Base-by-base conservation (phyloP, 139 green algal species). In the Auxenochlorella pyrenoidosa region DNA sequence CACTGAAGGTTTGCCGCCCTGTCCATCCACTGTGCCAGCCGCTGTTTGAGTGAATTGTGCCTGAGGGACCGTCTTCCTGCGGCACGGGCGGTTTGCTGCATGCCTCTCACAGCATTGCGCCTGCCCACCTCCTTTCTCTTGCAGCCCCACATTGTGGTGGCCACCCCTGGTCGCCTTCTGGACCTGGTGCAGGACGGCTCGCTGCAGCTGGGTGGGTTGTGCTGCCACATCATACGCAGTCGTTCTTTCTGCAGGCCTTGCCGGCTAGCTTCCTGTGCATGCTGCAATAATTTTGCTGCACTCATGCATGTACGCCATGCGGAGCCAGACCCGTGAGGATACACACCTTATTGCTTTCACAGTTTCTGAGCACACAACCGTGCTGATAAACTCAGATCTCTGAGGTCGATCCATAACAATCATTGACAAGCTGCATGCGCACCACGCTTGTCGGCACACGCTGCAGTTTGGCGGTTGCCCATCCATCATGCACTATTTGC, bases 111-210 rank as follows among this genome's bases (percentile, higher is more conserved):
- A 63, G 16, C 15, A 63, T 13, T 6, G 6, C 47, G 12, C 54
- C 16, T 63, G 15, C 54, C 54, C 54, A 63, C 54, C 54, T 63
- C 2, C 16, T 10, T n/a, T 1, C 66, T 1, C 66, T 26, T 84
- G 79, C 79, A 85, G 40, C 94, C 95, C 0, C 89, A 95, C 71
- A 82, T 98, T 21, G 32, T 98, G 4, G 91, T 98, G 12, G 95
- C 91, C n/a, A 98, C 96, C 3, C 96, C 96, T 4, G 96, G 96
- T 0, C 89, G 96, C 4, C 80, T 98, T 83, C 82, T 98, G 77
- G 96, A 98, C 87, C 84, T 98, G 19, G 75, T 96, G 32, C 92
- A 97, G 41, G 87, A 89, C 16, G 78, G 87, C 4, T 44, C 87
- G 2, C 72, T 98, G 2, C 75, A 47, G 15, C 84, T 98, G 43